These are phyloP conservation scores for Hymenoscyphus repandus DNA, from an alignment of 2,329 filamentous ascomycete genomes.

Conservation along the genomic window DNA sequence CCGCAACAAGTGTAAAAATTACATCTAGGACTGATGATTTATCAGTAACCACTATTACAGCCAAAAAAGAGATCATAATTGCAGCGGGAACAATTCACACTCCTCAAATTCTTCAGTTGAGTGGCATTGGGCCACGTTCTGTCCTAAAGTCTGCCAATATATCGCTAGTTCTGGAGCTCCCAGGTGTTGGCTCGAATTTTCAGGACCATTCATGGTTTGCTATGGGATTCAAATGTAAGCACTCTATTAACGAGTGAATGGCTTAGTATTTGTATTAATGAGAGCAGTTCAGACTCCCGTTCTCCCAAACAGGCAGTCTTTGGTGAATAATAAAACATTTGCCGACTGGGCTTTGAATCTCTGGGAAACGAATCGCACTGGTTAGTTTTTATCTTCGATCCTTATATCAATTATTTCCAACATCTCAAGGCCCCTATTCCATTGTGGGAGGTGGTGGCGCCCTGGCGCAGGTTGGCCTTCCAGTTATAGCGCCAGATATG, in stretches of 20 bases:
- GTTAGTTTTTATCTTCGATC: slow-evolving; percentile 4
- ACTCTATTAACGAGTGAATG: neutral
- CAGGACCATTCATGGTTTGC: slow-evolving; percentile 1
- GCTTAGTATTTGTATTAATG: neutral
- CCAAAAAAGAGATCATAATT: neutral
- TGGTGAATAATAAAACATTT: neutral
- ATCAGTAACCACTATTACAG: neutral
- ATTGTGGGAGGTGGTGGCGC: slow-evolving; percentile 25
- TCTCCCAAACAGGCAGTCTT: neutral
- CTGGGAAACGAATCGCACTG: neutral
- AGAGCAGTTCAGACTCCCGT: neutral
- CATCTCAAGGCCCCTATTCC: slow-evolving; percentile 34
- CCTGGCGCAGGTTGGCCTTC: slow-evolving; percentile 5
- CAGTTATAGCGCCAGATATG: slow-evolving; percentile 1
- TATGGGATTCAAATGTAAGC: neutral
- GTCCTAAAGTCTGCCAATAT: neutral
- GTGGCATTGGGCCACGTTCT: neutral
- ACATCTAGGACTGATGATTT: neutral
- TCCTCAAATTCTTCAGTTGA: neutral
- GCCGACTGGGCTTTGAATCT: neutral
- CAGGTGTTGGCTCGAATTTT: neutral
- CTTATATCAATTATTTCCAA: neutral
- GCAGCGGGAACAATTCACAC: neutral
- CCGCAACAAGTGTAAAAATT: neutral
- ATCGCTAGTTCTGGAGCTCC: neutral